Evolutionary conservation across 2,329 filamentous ascomycete genomes (phyloP).

Genomic region (Cladobotryum protrusum): DNA sequence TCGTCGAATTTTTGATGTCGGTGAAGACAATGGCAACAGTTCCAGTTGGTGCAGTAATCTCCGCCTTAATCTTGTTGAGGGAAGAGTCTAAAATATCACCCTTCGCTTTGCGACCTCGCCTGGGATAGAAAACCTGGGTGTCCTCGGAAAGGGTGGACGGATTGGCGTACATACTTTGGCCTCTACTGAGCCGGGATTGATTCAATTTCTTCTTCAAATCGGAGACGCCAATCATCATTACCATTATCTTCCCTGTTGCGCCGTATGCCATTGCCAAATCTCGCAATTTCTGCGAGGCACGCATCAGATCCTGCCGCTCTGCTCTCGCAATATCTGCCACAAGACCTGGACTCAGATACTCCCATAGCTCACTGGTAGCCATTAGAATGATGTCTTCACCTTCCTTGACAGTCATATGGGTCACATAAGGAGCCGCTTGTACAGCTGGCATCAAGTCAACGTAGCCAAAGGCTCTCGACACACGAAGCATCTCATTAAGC

Average conservation of each 20-base stretch:
- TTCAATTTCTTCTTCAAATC: conserved; percentile 81
- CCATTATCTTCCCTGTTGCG: conserved; percentile 92
- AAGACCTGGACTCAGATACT: conserved; percentile 82
- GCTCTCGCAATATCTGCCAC: conserved; percentile 86
- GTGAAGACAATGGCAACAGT: conserved; percentile 94
- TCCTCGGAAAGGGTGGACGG: conserved; percentile 69
- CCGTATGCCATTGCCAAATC: conserved; percentile 96
- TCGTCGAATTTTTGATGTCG: conserved; percentile 97
- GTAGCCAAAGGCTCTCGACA: conserved; percentile 93
- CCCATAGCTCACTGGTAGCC: conserved; percentile 90
- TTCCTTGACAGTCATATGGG: conserved; percentile 71
- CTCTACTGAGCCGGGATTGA: conserved; percentile 64
- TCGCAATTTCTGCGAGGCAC: conserved; percentile 86
- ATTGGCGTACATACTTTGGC: conserved; percentile 79
- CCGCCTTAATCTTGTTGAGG: conserved; percentile 77
- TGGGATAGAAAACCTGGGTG: conserved; percentile 54
- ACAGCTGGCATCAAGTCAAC: conserved; percentile 88
- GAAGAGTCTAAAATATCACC: conserved; percentile 73
- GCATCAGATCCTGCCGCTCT: conserved; percentile 86
- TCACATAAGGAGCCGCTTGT: conserved; percentile 81
- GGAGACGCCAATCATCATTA: conserved; percentile 93
- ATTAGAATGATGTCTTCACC: conserved; percentile 91
- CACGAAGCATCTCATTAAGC: conserved; percentile 83
- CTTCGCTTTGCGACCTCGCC: conserved; percentile 59
- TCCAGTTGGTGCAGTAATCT: conserved; percentile 85